Percentiles rank a stretch among this genome's conserved stretches.
These are phyloP conservation scores for Arabidopsis lyrata DNA, from an alignment of 441 rosid species.

Conservation along the genomic window DNA sequence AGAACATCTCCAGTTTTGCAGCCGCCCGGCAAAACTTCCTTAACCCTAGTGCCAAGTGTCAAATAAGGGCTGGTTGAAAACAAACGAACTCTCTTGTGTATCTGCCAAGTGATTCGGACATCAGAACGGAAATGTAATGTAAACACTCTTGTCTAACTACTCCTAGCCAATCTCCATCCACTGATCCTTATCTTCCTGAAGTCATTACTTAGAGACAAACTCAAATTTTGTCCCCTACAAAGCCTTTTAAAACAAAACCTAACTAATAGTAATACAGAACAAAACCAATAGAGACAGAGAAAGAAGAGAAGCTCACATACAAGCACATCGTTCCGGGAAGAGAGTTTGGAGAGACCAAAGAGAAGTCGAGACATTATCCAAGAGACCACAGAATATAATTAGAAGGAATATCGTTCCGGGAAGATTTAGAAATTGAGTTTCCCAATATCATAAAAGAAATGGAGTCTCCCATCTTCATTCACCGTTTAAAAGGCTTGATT, in stretches of 20 bases:
- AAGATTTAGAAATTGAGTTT: no score
- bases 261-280: neutral
- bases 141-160: neutral
- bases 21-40: no score
- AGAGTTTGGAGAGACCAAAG: neutral
- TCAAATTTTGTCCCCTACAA: no score
- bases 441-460: no score
- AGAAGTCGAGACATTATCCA: neutral
- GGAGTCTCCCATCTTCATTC: no score
- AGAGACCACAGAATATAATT: neutral
- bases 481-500: no score
- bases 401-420: no score
- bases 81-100: neutral
- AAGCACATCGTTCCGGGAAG: neutral
- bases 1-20: no score
- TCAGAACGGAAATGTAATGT: neutral
- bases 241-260: no score
- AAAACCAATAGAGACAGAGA: neutral
- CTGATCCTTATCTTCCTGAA: no score
- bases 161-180: no score
- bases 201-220: neutral
- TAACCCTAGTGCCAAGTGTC: slow-evolving; percentile 1
- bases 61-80: neutral
- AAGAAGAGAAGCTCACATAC: neutral
- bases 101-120: neutral